These are phyloP conservation scores for Nakazawaea pomicola DNA, from an alignment of 805 yeast genomes.

Conservation along the genomic window DNA sequence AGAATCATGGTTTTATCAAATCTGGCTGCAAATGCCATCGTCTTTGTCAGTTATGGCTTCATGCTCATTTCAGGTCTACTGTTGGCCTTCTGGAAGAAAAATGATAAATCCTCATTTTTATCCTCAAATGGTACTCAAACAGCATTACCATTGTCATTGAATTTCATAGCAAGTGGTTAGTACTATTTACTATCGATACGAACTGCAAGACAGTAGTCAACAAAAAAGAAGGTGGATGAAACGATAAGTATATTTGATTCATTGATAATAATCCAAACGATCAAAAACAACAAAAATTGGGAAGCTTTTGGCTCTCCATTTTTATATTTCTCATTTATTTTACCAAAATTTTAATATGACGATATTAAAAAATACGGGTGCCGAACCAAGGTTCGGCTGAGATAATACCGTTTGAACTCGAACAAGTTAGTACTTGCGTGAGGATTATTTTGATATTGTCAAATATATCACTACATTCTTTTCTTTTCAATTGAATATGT, in stretches of 20 bases:
- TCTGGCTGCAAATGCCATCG: conserved; percentile 50
- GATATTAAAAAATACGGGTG: conserved; percentile 42
- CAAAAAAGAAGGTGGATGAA: neutral
- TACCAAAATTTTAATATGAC: neutral
- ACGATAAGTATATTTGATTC: conserved; percentile 14
- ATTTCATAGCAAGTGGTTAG: conserved; percentile 88
- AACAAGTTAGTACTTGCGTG: conserved; percentile 82
- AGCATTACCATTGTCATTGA: conserved; percentile 77
- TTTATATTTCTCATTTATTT: too few species aligned
- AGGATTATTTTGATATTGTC: conserved; percentile 48
- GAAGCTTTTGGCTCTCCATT: too few species aligned
- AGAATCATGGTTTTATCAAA: conserved; percentile 12
- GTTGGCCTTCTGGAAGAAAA: conserved; percentile 54
- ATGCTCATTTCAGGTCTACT: conserved; percentile 49
- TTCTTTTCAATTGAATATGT: neutral
- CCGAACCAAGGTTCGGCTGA: conserved; percentile 44
- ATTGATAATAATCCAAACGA: conserved; percentile 10
- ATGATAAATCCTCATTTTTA: conserved; percentile 52
- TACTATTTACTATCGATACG: conserved; percentile 20
- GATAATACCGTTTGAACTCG: conserved; percentile 75
- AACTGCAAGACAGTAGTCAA: neutral
- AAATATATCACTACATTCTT: conserved; percentile 16
- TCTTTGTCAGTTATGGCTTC: conserved; percentile 54
- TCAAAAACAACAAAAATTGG: too few species aligned
- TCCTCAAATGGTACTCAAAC: conserved; percentile 77